Evolutionary conservation across 805 yeast species (phyloP), one percentile per base, ranked within the genome.

Genomic region (Candida nitratophila): DNA sequence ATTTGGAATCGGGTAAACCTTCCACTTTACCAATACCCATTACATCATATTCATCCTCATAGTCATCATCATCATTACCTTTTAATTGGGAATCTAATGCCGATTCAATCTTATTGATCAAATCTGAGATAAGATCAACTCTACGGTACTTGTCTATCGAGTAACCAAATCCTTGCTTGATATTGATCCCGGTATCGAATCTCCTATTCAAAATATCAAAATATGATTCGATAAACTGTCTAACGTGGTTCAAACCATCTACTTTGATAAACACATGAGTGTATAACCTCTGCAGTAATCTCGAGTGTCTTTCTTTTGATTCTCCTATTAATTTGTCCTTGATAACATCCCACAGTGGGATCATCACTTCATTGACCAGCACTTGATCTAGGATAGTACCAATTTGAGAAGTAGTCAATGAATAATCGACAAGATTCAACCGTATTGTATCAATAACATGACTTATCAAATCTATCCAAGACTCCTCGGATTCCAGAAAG

Each of bases 1-100:
- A 2, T 20, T 27, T 3, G 2, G 17, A 4, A 11, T 70, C 50
- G 0, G 81, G 79, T 4, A 73, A 63, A 4, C 73, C 70, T 46
- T 44, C 30, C 9, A 47, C 16, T 11, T 22, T 29, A 7, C 11
- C 16, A n/a, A 6, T 17, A 15, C 4, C 4, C 11, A 15, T n/a
- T n/a, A n/a, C 6, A 16, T 32, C 35, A 11, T 32, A 19, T 16
- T 32, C 19, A 22, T 32, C 19, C 4, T 32, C 35, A 11, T 16
- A 10, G 6, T 20, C 22, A 17, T 35, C 15, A 7, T 4, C 22
- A 19, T 16, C 33, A n/a, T n/a, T n/a, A n/a, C n/a, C n/a, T n/a
- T n/a, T n/a, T n/a, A n/a, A n/a, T n/a, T n/a, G n/a, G n/a, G n/a
- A n/a, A n/a, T n/a, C n/a, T n/a, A n/a, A n/a, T n/a, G n/a, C n/a